These are phyloP conservation scores for Aspergillus diversus DNA, from an alignment of 495 filamentous ascomycete genomes.

Conservation along the genomic window DNA sequence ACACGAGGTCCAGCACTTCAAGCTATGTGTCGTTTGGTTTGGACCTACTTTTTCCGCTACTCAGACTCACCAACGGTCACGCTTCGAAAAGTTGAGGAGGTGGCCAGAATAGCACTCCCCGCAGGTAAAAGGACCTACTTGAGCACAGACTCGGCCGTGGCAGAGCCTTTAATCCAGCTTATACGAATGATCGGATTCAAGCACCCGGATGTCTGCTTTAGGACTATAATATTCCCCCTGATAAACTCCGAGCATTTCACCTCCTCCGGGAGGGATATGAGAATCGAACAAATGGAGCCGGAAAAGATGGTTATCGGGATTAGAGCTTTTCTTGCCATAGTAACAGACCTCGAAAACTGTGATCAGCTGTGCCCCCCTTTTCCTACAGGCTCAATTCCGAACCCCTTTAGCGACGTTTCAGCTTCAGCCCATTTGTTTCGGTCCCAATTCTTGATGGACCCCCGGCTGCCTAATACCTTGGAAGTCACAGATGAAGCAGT, in stretches of 20 bases:
- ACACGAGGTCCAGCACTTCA: constrained; percentile 82
- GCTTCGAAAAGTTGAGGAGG: constrained; percentile 82
- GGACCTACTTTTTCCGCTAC: constrained; percentile 91
- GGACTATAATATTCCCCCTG: constrained; percentile 87
- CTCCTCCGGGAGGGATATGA: constrained; percentile 73
- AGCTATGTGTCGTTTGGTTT: constrained; percentile 88
- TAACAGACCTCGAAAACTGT: constrained; percentile 90
- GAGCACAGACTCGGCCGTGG: constrained; percentile 76
- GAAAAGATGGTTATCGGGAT: constrained; percentile 97
- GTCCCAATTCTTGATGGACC: constrained; percentile 46
- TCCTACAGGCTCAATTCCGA: constrained; percentile 57
- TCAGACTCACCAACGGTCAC: constrained; percentile 69
- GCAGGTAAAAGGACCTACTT: constrained; percentile 75
- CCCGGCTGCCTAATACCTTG: constrained; percentile 35
- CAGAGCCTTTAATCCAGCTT: constrained; percentile 88
- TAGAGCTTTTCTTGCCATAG: constrained; percentile 85
- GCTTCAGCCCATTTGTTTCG: constrained; percentile 41
- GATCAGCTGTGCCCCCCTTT: constrained; percentile 81
- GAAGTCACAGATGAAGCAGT: constrained; percentile 34
- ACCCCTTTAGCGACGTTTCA: constrained; percentile 45
- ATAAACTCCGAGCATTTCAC: constrained; percentile 87
- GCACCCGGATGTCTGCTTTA: constrained; percentile 90
- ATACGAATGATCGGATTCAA: constrained; percentile 95
- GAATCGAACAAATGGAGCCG: constrained; percentile 90
- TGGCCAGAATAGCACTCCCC: constrained; percentile 79